Percentiles rank a stretch among this genome's conserved stretches.
phyloP scores from a whole-genome alignment of 345 rosid species.

The Acer yangbiense region DNA sequence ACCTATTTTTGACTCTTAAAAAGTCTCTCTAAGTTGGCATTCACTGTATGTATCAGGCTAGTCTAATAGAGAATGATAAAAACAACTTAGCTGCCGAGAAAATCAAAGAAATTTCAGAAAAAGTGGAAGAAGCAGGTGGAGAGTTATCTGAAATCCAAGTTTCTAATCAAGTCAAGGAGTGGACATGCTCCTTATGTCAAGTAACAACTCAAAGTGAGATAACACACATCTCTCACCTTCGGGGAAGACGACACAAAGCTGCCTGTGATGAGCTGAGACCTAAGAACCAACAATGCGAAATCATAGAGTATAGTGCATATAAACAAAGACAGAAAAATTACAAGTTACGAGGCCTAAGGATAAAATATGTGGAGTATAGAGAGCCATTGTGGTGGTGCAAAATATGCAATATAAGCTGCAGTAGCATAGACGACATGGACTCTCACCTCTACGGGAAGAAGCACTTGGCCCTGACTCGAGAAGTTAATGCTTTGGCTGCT shows the following conservation, averaged over 20 bases:
- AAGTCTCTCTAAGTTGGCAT: too few relatives aligned
- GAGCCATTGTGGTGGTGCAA: constrained; percentile 6
- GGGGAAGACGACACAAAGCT: constrained; percentile 28
- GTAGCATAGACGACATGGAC: neutral
- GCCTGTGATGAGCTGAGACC: constrained; percentile 9
- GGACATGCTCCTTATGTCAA: constrained; percentile 36
- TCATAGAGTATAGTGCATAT: too few relatives aligned
- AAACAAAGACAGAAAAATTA: too few relatives aligned
- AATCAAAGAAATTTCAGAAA: neutral
- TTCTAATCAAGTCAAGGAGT: constrained; percentile 20
- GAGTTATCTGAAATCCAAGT: constrained; percentile 5
- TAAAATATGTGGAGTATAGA: neutral
- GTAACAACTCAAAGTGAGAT: constrained; percentile 18
- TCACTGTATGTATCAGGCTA: constrained; percentile 9
- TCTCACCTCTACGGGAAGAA: neutral
- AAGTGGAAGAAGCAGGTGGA: neutral
- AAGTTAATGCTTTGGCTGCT: too few relatives aligned
- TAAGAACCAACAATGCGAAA: too few relatives aligned
- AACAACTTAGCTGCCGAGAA: neutral
- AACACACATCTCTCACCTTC: constrained; percentile 22
- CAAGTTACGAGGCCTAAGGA: neutral
- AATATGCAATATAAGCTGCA: neutral
- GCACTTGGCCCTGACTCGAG: neutral
- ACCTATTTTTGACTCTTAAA: too few relatives aligned
- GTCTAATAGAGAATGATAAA: constrained; percentile 11